These are phyloP conservation scores for Protomyces inundatus DNA, from an alignment of 1,139 yeast species.

Conservation along the genomic window DNA sequence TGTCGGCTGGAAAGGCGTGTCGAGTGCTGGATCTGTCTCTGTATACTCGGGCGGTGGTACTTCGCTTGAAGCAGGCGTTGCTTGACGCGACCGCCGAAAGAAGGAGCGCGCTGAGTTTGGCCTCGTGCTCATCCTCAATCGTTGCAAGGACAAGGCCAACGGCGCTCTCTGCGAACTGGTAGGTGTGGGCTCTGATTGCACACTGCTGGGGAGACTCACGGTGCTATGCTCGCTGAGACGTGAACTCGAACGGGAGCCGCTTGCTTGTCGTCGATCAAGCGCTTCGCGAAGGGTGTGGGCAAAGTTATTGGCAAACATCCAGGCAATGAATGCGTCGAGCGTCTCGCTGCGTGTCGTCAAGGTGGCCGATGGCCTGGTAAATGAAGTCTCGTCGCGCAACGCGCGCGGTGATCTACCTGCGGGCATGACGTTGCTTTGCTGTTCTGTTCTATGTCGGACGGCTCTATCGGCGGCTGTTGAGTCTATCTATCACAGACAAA, in stretches of 20 bases:
- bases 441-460: no score
- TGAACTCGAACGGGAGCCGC: not conserved
- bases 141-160: no score
- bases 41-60: not conserved
- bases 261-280: not conserved
- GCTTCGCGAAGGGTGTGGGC: not conserved
- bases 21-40: not conserved
- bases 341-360: no score
- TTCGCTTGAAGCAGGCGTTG: not conserved
- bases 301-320: not conserved
- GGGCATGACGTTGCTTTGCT: no score
- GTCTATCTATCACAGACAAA: no score
- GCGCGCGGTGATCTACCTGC: no score
- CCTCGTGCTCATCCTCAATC: no score
- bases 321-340: not conserved
- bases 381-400: no score
- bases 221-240: not conserved
- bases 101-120: not conserved
- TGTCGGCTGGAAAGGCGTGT: not conserved
- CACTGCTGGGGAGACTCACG: not conserved
- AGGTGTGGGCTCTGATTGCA: not conserved
- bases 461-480: no score
- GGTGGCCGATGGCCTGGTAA: no score
- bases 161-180: not conserved
- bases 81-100: not conserved